These are phyloP conservation scores for Datura wrightii DNA, from an alignment of 257 asterid genomes.

Conservation along the genomic window DNA sequence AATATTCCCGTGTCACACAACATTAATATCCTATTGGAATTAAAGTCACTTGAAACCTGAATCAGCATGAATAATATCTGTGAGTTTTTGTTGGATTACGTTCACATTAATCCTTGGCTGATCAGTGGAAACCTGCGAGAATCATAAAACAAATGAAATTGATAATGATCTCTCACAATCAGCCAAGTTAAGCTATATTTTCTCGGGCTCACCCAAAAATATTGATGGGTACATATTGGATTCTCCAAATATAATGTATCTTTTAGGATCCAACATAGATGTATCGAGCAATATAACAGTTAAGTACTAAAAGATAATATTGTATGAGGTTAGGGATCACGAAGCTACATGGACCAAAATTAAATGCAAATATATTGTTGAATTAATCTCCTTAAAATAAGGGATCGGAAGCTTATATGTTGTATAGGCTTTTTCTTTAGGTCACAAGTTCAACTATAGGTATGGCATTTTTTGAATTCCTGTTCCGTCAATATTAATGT, in stretches of 20 bases:
- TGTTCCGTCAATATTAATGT: background rate
- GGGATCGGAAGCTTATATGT: background rate
- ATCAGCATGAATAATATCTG: conserved; percentile 11
- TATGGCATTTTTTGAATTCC: background rate
- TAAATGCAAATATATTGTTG: background rate
- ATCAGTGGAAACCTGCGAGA: conserved; percentile 31
- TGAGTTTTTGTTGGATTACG: conserved; percentile 27
- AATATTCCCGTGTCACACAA: background rate
- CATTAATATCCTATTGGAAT: conserved; percentile 12
- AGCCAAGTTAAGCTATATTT: background rate
- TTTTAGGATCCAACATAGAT: background rate
- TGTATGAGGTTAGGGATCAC: background rate
- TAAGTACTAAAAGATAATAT: background rate
- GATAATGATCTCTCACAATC: background rate
- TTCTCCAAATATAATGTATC: background rate
- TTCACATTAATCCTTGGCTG: conserved; percentile 24
- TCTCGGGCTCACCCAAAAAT: background rate
- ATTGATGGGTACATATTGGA: background rate
- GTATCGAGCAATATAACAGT: background rate
- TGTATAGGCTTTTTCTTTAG: background rate
- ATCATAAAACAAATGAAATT: background rate
- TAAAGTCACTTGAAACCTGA: conserved; percentile 23
- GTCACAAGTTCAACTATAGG: background rate
- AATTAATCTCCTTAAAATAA: background rate
- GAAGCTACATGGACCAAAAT: too few species aligned